phyloP scores from a whole-genome alignment of 345 rosid species.

The Reutealis trisperma region DNA sequence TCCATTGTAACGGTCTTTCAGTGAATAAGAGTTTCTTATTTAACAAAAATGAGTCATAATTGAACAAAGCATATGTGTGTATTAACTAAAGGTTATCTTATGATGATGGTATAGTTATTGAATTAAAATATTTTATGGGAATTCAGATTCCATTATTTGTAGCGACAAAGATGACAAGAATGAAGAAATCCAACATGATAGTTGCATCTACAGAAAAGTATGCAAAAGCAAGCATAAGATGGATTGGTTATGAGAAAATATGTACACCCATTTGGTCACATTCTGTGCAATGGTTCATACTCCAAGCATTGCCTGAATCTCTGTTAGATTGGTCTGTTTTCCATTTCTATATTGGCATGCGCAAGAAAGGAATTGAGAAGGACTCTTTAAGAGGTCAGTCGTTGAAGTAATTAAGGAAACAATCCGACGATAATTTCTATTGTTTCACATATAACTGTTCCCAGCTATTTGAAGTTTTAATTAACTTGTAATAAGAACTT shows the following conservation, averaged over 20 bases:
- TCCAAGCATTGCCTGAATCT: slow-evolving; percentile 22
- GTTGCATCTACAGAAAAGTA: slow-evolving; percentile 39
- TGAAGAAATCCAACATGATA: slow-evolving; percentile 23
- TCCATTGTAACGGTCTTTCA: no score
- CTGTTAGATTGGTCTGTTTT: slow-evolving; percentile 17
- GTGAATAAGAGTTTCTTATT: no score
- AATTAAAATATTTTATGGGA: no score
- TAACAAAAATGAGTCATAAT: no score
- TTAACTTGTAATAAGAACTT: no score
- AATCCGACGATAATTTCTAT: no score
- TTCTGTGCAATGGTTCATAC: slow-evolving; percentile 31
- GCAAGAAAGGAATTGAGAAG: slow-evolving; percentile 12
- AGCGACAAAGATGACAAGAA: slow-evolving; percentile 43
- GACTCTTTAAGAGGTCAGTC: neutral
- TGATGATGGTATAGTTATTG: no score
- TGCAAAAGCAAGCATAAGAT: slow-evolving; percentile 41
- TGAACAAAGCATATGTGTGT: no score
- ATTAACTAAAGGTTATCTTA: no score
- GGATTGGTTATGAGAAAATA: slow-evolving; percentile 45
- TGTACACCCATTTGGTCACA: slow-evolving; percentile 46
- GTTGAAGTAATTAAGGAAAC: no score
- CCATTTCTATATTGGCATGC: neutral
- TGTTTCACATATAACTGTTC: no score
- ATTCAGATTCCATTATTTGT: slow-evolving; percentile 42
- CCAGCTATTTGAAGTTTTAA: no score